Evolutionary conservation across 176 grass and related monocot genomes (phyloP).

Genomic region (Tillandsia leiboldiana): DNA sequence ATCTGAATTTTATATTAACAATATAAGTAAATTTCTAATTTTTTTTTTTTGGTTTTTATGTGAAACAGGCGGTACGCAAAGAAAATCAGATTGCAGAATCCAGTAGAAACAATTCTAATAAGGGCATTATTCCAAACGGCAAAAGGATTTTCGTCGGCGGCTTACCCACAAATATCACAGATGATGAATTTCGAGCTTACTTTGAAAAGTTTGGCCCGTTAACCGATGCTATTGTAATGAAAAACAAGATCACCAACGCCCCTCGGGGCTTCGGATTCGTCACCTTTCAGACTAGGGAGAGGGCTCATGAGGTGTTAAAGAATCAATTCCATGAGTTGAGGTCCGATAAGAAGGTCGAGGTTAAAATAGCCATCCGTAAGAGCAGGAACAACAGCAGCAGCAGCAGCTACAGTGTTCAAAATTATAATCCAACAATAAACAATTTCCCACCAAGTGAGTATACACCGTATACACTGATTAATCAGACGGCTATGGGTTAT

Average conservation of each 20-base stretch:
- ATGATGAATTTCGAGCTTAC: conserved; percentile 13
- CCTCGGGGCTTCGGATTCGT: conserved; percentile 23
- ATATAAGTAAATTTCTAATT: background rate
- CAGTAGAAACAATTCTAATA: background rate
- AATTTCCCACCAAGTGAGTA: too few species aligned
- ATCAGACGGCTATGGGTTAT: too few species aligned
- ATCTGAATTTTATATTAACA: too few species aligned
- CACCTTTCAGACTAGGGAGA: background rate
- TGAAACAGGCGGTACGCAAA: conserved; percentile 14
- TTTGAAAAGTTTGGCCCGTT: conserved; percentile 14
- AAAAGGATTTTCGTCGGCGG: conserved; percentile 32
- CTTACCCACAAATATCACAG: conserved; percentile 1
- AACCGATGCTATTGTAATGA: conserved; percentile 19
- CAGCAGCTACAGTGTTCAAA: too few species aligned
- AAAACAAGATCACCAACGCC: background rate
- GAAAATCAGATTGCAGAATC: background rate
- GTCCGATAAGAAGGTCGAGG: background rate
- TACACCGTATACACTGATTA: too few species aligned
- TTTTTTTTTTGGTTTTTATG: background rate
- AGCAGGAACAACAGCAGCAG: background rate
- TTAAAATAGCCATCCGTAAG: conserved; percentile 15
- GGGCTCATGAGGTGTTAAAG: background rate
- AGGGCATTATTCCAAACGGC: background rate
- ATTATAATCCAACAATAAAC: too few species aligned
- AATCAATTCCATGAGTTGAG: conserved; percentile 5